A percentile compares a stretch with the other conserved stretches of the same genome.
These are phyloP conservation scores for Acidiella bohemica DNA, from an alignment of 495 filamentous ascomycete genomes.

Conservation along the genomic window DNA sequence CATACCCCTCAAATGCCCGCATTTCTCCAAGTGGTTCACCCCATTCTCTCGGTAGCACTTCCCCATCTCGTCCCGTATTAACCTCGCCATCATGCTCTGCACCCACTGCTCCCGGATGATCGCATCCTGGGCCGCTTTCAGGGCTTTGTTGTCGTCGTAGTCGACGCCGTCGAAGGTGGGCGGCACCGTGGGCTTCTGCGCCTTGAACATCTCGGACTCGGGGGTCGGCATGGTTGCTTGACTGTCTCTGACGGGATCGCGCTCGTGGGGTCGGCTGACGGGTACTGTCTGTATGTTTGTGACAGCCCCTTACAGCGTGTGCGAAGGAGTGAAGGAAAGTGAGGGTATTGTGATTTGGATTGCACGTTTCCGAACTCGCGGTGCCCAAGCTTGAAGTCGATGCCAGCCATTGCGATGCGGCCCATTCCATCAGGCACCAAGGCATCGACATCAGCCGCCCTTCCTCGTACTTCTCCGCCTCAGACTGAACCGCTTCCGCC, in stretches of 20 bases:
- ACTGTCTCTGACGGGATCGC: neutral
- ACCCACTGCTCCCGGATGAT: conserved; percentile 97
- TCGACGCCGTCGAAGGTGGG: conserved; percentile 95
- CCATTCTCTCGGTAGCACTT: conserved; percentile 94
- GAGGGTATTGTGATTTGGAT: too few relatives aligned
- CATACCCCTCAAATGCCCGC: conserved; percentile 79
- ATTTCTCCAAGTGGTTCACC: conserved; percentile 96
- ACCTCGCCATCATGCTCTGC: conserved; percentile 85
- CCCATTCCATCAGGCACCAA: too few relatives aligned
- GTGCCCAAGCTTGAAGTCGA: too few relatives aligned
- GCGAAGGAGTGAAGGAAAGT: too few relatives aligned
- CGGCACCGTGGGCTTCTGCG: conserved; percentile 85
- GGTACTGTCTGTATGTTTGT: neutral
- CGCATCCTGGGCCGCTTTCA: conserved; percentile 89
- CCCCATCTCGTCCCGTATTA: conserved; percentile 84
- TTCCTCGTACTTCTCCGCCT: conserved; percentile 5
- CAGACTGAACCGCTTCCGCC: conserved; percentile 9
- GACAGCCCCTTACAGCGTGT: neutral
- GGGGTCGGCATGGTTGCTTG: conserved; percentile 69
- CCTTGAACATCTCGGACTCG: conserved; percentile 85
- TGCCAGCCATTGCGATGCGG: too few relatives aligned
- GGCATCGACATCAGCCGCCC: too few relatives aligned
- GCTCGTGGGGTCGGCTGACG: neutral
- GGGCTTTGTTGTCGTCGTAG: conserved; percentile 75
- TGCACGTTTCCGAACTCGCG: too few relatives aligned